These are phyloP conservation scores for Asparagopsis taxiformis DNA, from an alignment of 31 red algal genomes.

Conservation along the genomic window DNA sequence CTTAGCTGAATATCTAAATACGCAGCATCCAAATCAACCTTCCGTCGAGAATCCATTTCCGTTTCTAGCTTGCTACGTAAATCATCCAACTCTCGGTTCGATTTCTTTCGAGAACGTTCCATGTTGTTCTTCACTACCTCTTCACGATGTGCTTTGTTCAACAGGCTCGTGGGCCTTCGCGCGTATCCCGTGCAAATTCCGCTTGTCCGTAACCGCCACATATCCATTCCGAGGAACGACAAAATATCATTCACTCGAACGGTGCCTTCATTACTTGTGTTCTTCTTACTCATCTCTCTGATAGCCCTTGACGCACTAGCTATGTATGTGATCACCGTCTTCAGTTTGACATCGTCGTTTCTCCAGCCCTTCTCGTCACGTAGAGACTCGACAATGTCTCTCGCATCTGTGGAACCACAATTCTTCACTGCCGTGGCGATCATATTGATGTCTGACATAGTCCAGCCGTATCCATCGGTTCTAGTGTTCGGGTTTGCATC, in stretches of 20 bases:
- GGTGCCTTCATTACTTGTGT: neutral
- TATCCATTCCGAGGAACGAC: conserved; percentile 11
- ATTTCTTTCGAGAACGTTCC: conserved; percentile 32
- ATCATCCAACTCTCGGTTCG: conserved; percentile 52
- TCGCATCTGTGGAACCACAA: neutral
- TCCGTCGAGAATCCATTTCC: conserved; percentile 50
- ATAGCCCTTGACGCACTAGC: neutral
- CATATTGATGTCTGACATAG: neutral
- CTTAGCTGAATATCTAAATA: conserved; percentile 27
- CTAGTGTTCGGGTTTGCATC: conserved; percentile 6
- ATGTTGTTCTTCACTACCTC: neutral
- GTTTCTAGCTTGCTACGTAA: conserved; percentile 18
- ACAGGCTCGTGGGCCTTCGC: conserved; percentile 20
- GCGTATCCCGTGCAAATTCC: conserved; percentile 26
- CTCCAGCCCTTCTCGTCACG: neutral
- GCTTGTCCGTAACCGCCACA: conserved; percentile 20
- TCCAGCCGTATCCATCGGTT: conserved; percentile 7
- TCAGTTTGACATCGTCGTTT: neutral
- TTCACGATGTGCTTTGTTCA: conserved; percentile 25
- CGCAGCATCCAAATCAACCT: conserved; percentile 36
- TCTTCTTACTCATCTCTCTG: neutral
- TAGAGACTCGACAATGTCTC: conserved; percentile 2
- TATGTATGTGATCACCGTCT: neutral
- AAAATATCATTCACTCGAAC: conserved; percentile 4
- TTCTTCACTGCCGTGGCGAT: conserved; percentile 4